Evolutionary conservation across 2,329 filamentous ascomycete species (phyloP).

Genomic region (Pezicula carpinea): DNA sequence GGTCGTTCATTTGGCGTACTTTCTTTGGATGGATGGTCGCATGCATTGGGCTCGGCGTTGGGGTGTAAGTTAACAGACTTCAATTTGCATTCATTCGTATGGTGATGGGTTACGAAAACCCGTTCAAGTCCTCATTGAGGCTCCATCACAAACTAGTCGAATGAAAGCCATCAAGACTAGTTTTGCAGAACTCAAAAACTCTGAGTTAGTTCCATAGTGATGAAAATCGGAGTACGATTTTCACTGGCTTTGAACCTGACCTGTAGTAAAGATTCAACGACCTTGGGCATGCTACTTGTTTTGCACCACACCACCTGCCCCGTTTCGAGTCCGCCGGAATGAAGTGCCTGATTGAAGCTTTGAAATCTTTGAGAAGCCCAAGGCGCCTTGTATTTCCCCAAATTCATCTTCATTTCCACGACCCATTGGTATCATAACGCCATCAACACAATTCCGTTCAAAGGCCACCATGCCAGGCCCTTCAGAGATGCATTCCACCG

Average conservation of each 20-base stretch:
- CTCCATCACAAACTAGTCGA: too few relatives aligned
- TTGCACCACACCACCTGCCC: too few relatives aligned
- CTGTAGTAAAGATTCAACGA: too few relatives aligned
- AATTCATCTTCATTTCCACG: neutral
- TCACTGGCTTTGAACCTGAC: too few relatives aligned
- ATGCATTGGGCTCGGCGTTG: neutral
- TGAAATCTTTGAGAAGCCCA: neutral
- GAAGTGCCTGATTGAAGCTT: neutral
- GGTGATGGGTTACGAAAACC: neutral
- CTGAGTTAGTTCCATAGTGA: too few relatives aligned
- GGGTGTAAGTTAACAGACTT: neutral
- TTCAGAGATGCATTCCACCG: conserved; percentile 58
- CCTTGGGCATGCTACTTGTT: too few relatives aligned
- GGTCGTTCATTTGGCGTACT: neutral
- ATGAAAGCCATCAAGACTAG: too few relatives aligned
- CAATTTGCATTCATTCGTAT: neutral
- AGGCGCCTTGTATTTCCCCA: neutral
- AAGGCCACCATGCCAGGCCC: neutral
- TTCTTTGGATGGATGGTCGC: neutral
- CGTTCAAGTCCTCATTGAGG: too few relatives aligned
- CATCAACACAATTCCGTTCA: neutral
- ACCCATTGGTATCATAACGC: neutral
- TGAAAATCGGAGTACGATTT: too few relatives aligned
- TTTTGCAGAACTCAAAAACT: too few relatives aligned
- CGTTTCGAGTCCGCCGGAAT: too few relatives aligned